Base-by-base conservation (phyloP, 257 asterid genomes). In the Hygrophila difformis region DNA sequence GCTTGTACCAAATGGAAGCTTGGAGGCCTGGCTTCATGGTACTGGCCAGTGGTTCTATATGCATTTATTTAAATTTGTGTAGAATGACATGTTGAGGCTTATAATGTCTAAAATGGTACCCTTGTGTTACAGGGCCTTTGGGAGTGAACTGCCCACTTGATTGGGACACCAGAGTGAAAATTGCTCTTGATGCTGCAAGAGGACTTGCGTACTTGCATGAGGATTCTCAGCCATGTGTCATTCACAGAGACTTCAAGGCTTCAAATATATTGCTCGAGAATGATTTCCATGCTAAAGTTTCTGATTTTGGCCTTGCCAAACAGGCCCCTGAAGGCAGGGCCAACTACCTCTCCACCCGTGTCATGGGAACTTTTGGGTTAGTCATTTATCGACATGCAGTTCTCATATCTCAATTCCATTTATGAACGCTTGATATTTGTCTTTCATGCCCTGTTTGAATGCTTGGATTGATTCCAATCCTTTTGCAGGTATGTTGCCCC, bases 291-390 rank as follows among this genome's bases (percentile, higher is more conserved):
- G 98, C 96, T 18, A 89, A 85, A 78, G 98, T 89, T 68, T 85
- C 98, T 50, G 98, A 89, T 66, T 89, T 89, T 70, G 98, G 96
- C 55, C 94, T 89, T 19, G 98, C 96, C 5, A 89, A 89, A 62
- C 96, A 68, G 65, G 96, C 94, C 44, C 94, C 98, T 39, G 98
- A 85, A 74, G 96, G 98, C 81, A 66, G 93, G 62, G 60, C 74
- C 38, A 89, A 79, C 64, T 78, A 79, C 69, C 77, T 89, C 57
- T 79, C 96, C 29, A 85, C 98, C 60, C 98, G 98, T 60, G 98
- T 89, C 35, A 89, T 89, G 98, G 98, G 98, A 56, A 85, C 98
- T 66, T 89, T 89, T 51, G 96, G 96, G 98, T 85, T 48, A 67
- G 96, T 75, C 39, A 56, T 2, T 15, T 21, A n/a, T n/a, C n/a